Evolutionary conservation across 2,329 filamentous ascomycete species (phyloP).

Genomic region (Teratosphaeria gauchensis): DNA sequence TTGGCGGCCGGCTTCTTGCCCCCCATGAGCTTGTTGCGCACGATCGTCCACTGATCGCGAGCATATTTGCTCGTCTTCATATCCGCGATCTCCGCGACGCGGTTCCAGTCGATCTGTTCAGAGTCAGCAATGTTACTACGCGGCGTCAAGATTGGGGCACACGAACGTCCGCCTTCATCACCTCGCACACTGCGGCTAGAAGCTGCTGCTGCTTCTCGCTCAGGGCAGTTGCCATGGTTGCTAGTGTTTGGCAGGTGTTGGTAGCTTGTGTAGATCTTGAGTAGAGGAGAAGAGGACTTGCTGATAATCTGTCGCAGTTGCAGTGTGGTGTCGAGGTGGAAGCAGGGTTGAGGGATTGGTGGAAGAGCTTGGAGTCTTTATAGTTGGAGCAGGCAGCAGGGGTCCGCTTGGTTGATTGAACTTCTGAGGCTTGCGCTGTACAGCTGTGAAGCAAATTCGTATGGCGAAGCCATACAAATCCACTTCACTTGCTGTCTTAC

Average conservation of each 20-base stretch:
- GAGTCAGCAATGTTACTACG: not conserved
- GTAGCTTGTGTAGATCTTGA: not conserved
- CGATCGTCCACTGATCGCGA: slow-evolving; percentile 11
- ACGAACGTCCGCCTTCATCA: slow-evolving; percentile 11
- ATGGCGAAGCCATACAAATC: not conserved
- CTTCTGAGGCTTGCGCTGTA: not conserved
- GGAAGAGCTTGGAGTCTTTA: not conserved
- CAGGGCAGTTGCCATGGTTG: slow-evolving; percentile 10
- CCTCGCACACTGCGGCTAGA: slow-evolving; percentile 9
- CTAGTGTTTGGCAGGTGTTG: not conserved
- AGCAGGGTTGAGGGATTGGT: not conserved
- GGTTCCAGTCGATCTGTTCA: slow-evolving; percentile 14
- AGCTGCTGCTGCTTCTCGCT: slow-evolving; percentile 13
- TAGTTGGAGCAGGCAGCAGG: not conserved
- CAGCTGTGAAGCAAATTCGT: not conserved
- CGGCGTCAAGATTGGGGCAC: not conserved
- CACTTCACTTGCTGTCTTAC: slow-evolving; percentile 1
- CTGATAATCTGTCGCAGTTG: not conserved
- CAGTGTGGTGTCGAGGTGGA: not conserved
- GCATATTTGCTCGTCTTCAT: slow-evolving; percentile 13
- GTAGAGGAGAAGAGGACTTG: not conserved
- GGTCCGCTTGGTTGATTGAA: not conserved
- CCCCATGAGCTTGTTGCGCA: slow-evolving; percentile 11
- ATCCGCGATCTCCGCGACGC: slow-evolving; percentile 8
- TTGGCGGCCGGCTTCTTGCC: not conserved